Percentiles rank a stretch among this genome's conserved stretches.
These are phyloP conservation scores for Auricularia cornea DNA, from an alignment of 768 basidiomycete species.

Conservation along the genomic window DNA sequence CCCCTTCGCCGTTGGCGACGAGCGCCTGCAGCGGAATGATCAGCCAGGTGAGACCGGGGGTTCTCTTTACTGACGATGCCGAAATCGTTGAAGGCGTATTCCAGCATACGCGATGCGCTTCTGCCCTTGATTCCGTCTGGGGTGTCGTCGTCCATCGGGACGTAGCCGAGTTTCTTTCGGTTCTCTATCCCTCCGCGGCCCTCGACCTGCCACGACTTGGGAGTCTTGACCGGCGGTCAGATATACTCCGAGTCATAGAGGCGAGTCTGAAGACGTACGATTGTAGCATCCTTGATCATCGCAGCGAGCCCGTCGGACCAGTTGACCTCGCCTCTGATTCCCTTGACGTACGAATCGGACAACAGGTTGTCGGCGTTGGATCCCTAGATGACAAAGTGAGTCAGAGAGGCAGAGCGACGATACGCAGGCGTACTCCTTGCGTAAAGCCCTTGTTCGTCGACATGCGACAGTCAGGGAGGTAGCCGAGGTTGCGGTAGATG, in stretches of 20 bases:
- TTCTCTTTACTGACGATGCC: slow-evolving; percentile 7
- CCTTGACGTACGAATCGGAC: slow-evolving; percentile 19
- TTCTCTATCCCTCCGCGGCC: slow-evolving; percentile 12
- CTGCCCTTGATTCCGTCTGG: neutral
- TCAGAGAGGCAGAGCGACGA: no score
- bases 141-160: slow-evolving; percentile 3
- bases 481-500: slow-evolving; percentile 18
- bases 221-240: no score
- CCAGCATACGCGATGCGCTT: slow-evolving; percentile 12
- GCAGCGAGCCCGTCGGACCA: slow-evolving; percentile 18
- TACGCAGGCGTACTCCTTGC: slow-evolving; percentile 11
- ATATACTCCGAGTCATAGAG: no score
- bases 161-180: slow-evolving; percentile 7
- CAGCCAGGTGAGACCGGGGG: neutral
- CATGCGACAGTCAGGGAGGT: slow-evolving; percentile 22
- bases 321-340: slow-evolving; percentile 18
- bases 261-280: no score
- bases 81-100: slow-evolving; percentile 15
- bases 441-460: slow-evolving; percentile 18
- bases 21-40: neutral
- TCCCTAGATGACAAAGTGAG: slow-evolving; percentile 4
- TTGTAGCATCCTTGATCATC: slow-evolving; percentile 25
- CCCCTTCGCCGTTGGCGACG: slow-evolving; percentile 10
- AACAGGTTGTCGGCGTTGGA: slow-evolving; percentile 21
- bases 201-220: slow-evolving; percentile 7